Evolutionary conservation across 345 rosid species (phyloP), one percentile per base, ranked within the genome.

Genomic region (Gossypium mustelinum): DNA sequence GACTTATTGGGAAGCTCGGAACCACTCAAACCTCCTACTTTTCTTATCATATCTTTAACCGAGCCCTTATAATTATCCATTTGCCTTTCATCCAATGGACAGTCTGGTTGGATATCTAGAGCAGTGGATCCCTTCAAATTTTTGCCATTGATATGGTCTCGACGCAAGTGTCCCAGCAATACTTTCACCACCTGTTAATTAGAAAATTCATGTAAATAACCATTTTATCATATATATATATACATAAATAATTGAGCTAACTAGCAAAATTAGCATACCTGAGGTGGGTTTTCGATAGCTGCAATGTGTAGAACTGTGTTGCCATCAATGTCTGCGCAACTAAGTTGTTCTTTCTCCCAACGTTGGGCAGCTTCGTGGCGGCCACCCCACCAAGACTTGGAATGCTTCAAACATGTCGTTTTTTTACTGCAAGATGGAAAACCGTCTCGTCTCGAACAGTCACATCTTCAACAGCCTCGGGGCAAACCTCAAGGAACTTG

Each of bases 341-440:
- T 20, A 13, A 58, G 62, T 20, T 22, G 62, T 11, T 58, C 29
- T 0, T 58, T 22, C 24, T 58, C 62, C 62, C 62, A 58, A 10
- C 34, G 1, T 58, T 22, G 16, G 34, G 62, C 62, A 10, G 14
- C 16, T 22, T 58, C 12, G 1, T 34, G 39, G 39, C 39, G 39
- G 39, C 39, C 39, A 34, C 39, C 39, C 39, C 39, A 34, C 39
- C 39, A 34, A 4, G 39, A 34, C 39, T 58, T 22, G 14, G 3
- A 58, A 58, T 20, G 7, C 29, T 20, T 9, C 16, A 22, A 3
- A 22, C 62, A 3, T 58, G 16, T 58, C 29, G 7, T 58, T 3
- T 3, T 3, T 58, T 58, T 3, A 59, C 56, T 16, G 75, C 76
- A 5, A 81, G 11, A 70, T 81, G 84, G 0, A 81, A 17, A 47